Evolutionary conservation across 495 filamentous ascomycete genomes (phyloP).

Genomic region (Lepraria neglecta): DNA sequence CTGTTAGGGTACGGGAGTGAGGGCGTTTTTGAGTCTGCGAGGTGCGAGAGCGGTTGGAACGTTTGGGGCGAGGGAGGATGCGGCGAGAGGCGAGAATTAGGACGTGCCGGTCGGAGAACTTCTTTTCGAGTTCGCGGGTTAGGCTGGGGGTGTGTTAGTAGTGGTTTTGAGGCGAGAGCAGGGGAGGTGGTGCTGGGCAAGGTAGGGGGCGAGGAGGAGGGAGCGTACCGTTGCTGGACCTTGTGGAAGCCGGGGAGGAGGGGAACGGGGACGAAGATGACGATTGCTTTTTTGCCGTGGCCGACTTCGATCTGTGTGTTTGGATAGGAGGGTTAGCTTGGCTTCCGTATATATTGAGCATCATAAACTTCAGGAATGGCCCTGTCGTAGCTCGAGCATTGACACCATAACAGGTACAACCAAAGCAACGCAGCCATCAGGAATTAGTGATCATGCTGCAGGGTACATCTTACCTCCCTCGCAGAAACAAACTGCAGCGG

Average conservation of each 20-base stretch:
- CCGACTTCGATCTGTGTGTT: slow-evolving; percentile 90
- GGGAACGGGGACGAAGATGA: slow-evolving; percentile 99
- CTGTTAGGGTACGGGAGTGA: slow-evolving; percentile 90
- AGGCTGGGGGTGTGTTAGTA: slow-evolving; percentile 51
- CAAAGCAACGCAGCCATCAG: too few relatives aligned
- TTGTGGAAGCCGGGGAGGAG: slow-evolving; percentile 93
- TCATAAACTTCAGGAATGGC: not conserved
- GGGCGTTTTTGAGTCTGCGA: slow-evolving; percentile 96
- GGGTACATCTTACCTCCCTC: slow-evolving; percentile 73
- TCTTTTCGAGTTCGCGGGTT: slow-evolving; percentile 99
- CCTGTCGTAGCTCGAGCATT: not conserved
- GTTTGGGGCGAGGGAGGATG: slow-evolving; percentile 96
- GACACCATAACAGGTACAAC: too few relatives aligned
- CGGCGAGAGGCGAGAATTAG: slow-evolving; percentile 97
- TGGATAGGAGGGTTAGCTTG: slow-evolving; percentile 27
- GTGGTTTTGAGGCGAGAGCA: not conserved
- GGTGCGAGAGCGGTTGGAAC: slow-evolving; percentile 87
- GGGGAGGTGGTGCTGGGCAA: not conserved
- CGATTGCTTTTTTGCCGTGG: slow-evolving; percentile 99
- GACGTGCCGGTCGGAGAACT: slow-evolving; percentile 99
- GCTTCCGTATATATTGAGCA: not conserved
- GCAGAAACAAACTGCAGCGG: slow-evolving; percentile 97
- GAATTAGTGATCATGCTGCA: not conserved
- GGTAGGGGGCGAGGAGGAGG: not conserved
- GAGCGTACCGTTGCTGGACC: slow-evolving; percentile 88